Evolutionary conservation across 495 filamentous ascomycete genomes (phyloP).

Genomic region (Lasiosphaeriaceae sp.): DNA sequence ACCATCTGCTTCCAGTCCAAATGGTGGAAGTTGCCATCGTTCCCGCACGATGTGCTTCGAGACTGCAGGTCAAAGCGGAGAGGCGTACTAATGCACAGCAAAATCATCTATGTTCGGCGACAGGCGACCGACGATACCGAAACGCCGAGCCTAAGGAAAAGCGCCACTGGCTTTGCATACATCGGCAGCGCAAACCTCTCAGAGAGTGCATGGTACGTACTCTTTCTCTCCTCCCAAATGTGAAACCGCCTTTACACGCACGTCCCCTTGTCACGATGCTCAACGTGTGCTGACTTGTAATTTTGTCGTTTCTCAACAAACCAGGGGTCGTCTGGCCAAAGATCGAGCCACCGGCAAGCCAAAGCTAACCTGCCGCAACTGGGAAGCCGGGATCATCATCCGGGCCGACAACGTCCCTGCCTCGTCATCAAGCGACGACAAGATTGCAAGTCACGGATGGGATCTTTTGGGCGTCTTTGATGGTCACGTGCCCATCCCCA

Average conservation of each 20-base stretch:
- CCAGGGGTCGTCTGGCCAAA: slow-evolving; percentile 53
- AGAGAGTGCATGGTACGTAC: slow-evolving; percentile 80
- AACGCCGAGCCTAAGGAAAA: neutral
- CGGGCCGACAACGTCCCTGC: slow-evolving; percentile 29
- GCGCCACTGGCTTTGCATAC: slow-evolving; percentile 62
- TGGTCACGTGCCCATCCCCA: slow-evolving; percentile 63
- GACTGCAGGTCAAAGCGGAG: slow-evolving; percentile 67
- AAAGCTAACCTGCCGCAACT: slow-evolving; percentile 85
- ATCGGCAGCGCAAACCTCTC: slow-evolving; percentile 90
- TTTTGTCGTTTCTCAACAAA: too few species aligned
- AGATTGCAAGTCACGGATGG: neutral
- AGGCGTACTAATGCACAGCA: slow-evolving; percentile 84
- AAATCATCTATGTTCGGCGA: slow-evolving; percentile 67
- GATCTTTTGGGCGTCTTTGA: slow-evolving; percentile 48
- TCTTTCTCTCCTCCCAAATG: neutral
- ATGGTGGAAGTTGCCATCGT: slow-evolving; percentile 62
- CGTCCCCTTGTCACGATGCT: too few species aligned
- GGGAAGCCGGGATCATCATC: slow-evolving; percentile 90
- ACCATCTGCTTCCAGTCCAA: slow-evolving; percentile 72
- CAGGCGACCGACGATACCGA: neutral
- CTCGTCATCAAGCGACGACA: neutral
- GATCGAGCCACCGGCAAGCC: slow-evolving; percentile 58
- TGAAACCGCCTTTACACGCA: neutral
- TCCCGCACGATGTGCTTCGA: slow-evolving; percentile 65
- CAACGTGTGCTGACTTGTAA: too few species aligned